Base-by-base conservation (phyloP, 495 filamentous ascomycete species). In the Hapsidospora chrysogenum region DNA sequence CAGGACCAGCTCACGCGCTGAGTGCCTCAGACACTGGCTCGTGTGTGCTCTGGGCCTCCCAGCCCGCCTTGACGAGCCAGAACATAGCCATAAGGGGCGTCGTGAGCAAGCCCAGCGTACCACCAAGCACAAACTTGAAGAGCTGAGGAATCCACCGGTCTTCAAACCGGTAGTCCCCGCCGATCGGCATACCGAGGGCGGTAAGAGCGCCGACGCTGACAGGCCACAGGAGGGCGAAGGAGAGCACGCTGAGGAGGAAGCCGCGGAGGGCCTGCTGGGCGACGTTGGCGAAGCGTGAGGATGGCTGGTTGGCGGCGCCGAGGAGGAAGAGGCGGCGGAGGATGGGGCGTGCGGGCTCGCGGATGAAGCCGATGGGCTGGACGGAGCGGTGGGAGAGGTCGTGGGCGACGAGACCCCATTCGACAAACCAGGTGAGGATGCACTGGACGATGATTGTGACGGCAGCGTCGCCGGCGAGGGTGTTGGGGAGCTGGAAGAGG, bases 51-150 rank as follows among this genome's bases (percentile, higher is more conserved):
- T n/a, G n/a, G 6, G 23, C 23, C 6, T 36, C 56, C 61, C 58
- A 66, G 5, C 58, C 61, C 9, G 52, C 54, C 29, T 57, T 47
- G 18, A 49, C 45, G 38, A 65, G 39, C 54, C 52, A 62, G 41
- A 58, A 57, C 20, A 44, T 31, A 32, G 52, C 52, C 49, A 63
- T 54, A 19, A 38, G 35, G 14, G 59, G 59, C 43, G 57, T 60
- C 33, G 44, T 46, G 25, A 56, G 35, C 37, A 59, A 29, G 21
- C 48, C 58, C 26, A 62, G 39, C 36, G 54, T 41, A 19, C 43
- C 55, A 39, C 59, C 59, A 33, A 52, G 45, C 22, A 65, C 33
- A 18, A 52, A 33, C 46, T 65, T 65, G 31, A 60, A 65, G 23
- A 64, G 29, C 42, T 59, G 36, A 18, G 56, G 60, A 37, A 48